Base-by-base conservation (phyloP, 179 eudicot genomes). In the Beta lomatogona region DNA sequence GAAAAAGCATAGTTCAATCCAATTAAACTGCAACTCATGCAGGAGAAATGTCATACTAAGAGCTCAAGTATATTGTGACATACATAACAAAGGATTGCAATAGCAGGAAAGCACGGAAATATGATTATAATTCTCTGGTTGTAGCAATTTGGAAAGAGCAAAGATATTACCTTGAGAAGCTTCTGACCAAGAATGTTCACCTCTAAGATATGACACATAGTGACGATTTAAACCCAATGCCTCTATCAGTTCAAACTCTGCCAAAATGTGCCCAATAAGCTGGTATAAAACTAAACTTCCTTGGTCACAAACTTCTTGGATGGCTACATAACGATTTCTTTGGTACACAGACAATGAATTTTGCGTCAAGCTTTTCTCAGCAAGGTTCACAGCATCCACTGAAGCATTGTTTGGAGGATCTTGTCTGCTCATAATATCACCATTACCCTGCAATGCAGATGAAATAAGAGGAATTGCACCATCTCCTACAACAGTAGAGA, bases 271-370 rank as follows among this genome's bases (percentile, higher is more conserved):
- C 60, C 97, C 97, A 80, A 91, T 81, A 68, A 91, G 85, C 83
- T 80, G 85, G 84, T 88, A 93, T 5, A 90, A 89, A 65, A 86
- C 85, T 80, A 91, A 69, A 86, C 97, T 93, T 80, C 94, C 85
- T 55, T 84, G 86, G 84, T 93, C 98, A 86, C 93, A 86, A 72
- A 91, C 91, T 82, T 91, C 88, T 80, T 95, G 98, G 73, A 93
- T 66, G 36, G 86, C 82, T 63, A 92, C 84, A 77, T 93, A 95
- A 61, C 77, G 77, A 79, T 90, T 94, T 81, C 82, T 79, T 74
- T 74, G 79, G 72, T 64, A 70, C 71, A 77, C 82, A 59, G 83
- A 69, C 71, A n/a, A 36, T 72, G 36, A 10, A 70, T 41, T 76
- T 48, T 41, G 21, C 74, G 75, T 80, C 11, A 46, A 85, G 59